These are phyloP conservation scores for Rhodotorula paludigena DNA, from an alignment of 768 basidiomycete genomes.

Conservation along the genomic window DNA sequence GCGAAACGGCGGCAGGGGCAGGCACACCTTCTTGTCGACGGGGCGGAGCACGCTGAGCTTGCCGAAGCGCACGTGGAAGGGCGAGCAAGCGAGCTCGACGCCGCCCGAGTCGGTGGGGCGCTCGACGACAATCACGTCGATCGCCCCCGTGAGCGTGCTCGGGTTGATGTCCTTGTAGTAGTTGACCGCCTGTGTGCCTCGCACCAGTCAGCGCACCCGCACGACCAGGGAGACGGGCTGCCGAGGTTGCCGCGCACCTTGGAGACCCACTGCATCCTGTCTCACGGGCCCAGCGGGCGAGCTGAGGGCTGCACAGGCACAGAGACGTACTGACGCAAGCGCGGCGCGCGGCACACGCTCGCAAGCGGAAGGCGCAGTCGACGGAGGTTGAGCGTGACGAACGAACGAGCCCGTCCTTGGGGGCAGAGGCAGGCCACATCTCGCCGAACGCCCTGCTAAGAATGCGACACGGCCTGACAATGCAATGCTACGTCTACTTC, in stretches of 20 bases:
- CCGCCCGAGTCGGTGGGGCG: constrained; percentile 54
- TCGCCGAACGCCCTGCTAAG: too few species aligned
- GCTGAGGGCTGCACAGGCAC: too few species aligned
- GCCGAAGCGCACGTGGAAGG: constrained; percentile 95
- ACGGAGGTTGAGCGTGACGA: not conserved
- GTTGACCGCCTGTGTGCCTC: constrained; percentile 23
- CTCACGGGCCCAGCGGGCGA: too few species aligned
- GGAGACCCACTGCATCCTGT: constrained; percentile 35
- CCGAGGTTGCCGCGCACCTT: constrained; percentile 8
- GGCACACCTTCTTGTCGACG: constrained; percentile 80
- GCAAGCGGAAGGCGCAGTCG: not conserved
- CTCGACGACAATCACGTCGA: constrained; percentile 95
- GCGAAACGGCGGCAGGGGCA: too few species aligned
- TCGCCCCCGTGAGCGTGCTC: constrained; percentile 92
- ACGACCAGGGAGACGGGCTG: not conserved
- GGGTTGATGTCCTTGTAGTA: constrained; percentile 64
- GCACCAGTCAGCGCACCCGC: not conserved
- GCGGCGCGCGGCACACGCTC: too few species aligned
- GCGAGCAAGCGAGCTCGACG: constrained; percentile 77
- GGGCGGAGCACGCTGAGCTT: constrained; percentile 94
- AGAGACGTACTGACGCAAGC: too few species aligned
- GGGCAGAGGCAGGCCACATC: too few species aligned
- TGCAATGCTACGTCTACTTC: too few species aligned
- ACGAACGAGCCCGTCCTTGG: too few species aligned
- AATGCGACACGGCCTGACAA: too few species aligned